These are phyloP conservation scores for Corymbia citriodora DNA, from an alignment of 441 rosid species.

Conservation along the genomic window DNA sequence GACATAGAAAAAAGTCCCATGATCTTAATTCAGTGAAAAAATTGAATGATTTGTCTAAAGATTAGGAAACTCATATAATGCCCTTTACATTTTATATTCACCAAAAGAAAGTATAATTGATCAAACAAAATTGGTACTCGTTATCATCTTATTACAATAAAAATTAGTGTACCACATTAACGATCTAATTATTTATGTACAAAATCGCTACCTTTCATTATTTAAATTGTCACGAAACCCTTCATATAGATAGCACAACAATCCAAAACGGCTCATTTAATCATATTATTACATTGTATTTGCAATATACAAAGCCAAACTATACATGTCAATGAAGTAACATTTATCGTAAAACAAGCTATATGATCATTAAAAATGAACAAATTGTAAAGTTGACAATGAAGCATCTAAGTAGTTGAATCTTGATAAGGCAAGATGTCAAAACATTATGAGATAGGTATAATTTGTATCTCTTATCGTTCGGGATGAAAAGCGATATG, in stretches of 20 bases:
- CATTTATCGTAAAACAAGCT: background rate
- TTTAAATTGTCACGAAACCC: too few species aligned
- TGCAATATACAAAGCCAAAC: too few species aligned
- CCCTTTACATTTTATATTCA: background rate
- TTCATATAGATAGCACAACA: too few species aligned
- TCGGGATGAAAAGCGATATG: background rate
- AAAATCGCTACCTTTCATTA: too few species aligned
- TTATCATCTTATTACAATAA: too few species aligned
- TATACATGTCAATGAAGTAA: background rate
- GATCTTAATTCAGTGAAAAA: background rate
- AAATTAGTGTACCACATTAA: too few species aligned
- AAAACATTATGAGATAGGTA: background rate
- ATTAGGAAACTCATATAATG: background rate
- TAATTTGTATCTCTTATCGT: too few species aligned
- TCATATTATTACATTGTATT: too few species aligned
- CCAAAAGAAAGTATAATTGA: background rate
- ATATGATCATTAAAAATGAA: background rate
- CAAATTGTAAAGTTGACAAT: background rate
- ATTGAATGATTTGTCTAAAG: background rate
- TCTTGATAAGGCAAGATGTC: background rate
- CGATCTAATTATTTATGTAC: too few species aligned
- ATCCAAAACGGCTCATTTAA: too few species aligned
- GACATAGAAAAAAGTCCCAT: background rate
- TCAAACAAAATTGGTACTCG: background rate
- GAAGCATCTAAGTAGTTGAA: background rate